Evolutionary conservation across 176 grass and related monocot species (phyloP).

Genomic region (Eleusine indica): DNA sequence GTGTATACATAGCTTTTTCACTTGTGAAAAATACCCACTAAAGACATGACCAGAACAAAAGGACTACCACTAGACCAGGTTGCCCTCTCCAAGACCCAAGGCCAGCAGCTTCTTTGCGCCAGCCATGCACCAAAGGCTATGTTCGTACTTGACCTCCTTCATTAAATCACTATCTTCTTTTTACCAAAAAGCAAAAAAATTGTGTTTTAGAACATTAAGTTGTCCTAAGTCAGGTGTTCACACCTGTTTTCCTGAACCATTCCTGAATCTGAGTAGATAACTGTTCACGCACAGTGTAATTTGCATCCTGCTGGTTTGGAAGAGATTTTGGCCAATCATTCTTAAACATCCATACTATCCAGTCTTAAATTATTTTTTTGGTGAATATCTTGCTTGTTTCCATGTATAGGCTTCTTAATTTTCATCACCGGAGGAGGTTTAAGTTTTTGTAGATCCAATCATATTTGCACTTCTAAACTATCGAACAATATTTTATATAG

Average conservation of each 20-base stretch:
- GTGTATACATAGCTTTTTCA: too few relatives aligned
- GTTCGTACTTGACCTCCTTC: too few relatives aligned
- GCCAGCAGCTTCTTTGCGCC: too few relatives aligned
- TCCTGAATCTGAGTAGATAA: background rate
- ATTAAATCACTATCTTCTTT: background rate
- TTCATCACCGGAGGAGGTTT: background rate
- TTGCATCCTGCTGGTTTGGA: background rate
- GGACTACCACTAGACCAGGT: too few relatives aligned
- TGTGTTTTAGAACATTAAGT: background rate
- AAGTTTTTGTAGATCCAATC: background rate
- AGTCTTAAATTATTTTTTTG: background rate
- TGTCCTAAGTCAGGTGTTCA: background rate
- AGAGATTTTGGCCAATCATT: background rate
- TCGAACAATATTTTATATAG: conserved; percentile 13
- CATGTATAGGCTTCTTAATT: background rate
- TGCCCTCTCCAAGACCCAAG: too few relatives aligned
- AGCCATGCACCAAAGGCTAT: too few relatives aligned
- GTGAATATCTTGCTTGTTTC: conserved; percentile 15
- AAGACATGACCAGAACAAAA: too few relatives aligned
- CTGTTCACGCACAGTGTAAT: background rate
- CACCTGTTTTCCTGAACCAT: background rate
- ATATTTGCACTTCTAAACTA: background rate
- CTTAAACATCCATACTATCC: background rate
- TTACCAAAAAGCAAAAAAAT: background rate
- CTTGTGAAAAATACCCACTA: too few relatives aligned